Percentiles rank a stretch among this genome's conserved stretches.
Evolutionary conservation across 129 eudicot species (phyloP).

Genomic region (Mikania micrantha): DNA sequence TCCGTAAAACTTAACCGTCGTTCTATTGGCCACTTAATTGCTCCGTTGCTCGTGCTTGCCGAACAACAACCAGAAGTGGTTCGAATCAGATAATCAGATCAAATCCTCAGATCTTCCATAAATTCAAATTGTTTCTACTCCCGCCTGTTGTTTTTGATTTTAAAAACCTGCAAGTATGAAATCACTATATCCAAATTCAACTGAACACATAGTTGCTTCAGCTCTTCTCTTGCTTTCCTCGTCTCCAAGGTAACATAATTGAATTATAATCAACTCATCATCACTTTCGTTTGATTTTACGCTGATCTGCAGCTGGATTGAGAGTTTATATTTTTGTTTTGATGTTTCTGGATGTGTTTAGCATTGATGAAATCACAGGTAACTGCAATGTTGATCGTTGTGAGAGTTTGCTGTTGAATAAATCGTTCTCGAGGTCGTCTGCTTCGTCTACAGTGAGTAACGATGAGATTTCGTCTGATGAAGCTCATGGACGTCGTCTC

Average conservation of each 20-base stretch:
- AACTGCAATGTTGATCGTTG: slow-evolving; percentile 15
- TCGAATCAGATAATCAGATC: slow-evolving; percentile 4
- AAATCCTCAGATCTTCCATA: slow-evolving; percentile 13
- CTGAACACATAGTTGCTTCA: slow-evolving; percentile 55
- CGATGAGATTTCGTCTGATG: slow-evolving; percentile 35
- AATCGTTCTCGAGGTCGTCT: slow-evolving; percentile 30
- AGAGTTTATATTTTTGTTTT: not conserved
- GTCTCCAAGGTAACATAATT: slow-evolving; percentile 23
- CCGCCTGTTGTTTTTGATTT: slow-evolving; percentile 23
- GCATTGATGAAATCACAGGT: slow-evolving; percentile 8
- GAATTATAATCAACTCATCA: not conserved
- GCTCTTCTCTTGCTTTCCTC: slow-evolving; percentile 69
- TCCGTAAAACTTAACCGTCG: not conserved
- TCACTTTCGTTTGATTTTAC: not conserved
- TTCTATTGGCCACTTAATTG: no score
- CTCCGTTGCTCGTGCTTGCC: no score
- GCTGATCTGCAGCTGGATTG: not conserved
- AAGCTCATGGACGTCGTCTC: slow-evolving; percentile 11
- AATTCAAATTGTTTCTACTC: slow-evolving; percentile 25
- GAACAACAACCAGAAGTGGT: slow-evolving; percentile 7
- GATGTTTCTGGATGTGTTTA: slow-evolving; percentile 12
- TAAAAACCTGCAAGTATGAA: slow-evolving; percentile 17
- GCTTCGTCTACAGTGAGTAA: slow-evolving; percentile 35
- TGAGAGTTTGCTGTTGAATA: slow-evolving; percentile 16
- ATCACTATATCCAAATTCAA: slow-evolving; percentile 40